Conservation (phyloP, 108 stramenopile genomes). For the Aurantiochytrium sp. region DNA sequence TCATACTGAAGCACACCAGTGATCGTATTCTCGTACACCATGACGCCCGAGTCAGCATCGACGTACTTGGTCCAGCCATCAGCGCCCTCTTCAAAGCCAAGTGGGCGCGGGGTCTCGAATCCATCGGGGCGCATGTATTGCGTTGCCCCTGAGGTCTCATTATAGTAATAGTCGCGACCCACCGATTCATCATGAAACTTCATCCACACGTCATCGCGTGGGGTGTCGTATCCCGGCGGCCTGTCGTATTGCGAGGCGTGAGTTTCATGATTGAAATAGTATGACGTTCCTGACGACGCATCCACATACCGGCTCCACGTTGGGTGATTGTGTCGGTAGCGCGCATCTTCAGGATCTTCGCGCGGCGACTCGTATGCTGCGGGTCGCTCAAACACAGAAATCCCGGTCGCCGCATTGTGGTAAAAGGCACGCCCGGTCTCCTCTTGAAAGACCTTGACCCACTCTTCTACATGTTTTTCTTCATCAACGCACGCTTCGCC, state of each 20-base stretch:
- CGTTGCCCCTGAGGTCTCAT: not conserved
- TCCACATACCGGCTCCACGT: not conserved
- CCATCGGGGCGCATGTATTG: slow-evolving; percentile 2
- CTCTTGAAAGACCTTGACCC: not conserved
- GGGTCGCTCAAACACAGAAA: not conserved
- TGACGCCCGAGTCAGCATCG: not conserved
- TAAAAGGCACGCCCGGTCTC: not conserved
- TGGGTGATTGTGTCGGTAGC: not conserved
- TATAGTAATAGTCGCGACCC: not conserved
- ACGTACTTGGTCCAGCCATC: not conserved
- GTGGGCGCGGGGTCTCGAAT: not conserved
- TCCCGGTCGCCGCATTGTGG: slow-evolving; percentile 8
- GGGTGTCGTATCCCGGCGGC: not conserved
- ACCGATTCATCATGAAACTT: not conserved
- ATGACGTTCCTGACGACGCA: not conserved
- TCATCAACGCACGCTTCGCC: not conserved
- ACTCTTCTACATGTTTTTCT: not conserved
- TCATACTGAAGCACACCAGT: not conserved
- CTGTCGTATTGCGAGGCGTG: not conserved
- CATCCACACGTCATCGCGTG: not conserved
- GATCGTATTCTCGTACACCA: not conserved
- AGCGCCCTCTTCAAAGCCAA: not conserved
- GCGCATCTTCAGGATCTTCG: not conserved
- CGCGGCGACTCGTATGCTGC: slow-evolving; percentile 11
- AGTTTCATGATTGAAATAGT: not conserved